Conservation (phyloP, 441 rosid genomes). For the Biscutella laevigata region DNA sequence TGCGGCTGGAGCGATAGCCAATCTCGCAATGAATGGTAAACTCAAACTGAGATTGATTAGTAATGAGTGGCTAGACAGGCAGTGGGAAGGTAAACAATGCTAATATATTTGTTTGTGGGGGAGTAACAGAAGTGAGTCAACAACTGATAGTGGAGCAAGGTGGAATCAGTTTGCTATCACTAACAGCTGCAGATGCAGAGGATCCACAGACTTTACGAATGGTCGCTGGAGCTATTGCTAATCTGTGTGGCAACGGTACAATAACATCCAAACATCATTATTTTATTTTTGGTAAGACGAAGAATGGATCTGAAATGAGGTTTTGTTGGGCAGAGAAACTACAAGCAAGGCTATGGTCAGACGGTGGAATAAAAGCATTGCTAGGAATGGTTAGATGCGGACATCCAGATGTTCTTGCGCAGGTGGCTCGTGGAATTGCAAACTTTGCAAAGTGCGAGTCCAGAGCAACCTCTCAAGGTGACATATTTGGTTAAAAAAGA, state of each 20-base stretch:
- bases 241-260: conserved; percentile 94
- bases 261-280: background rate
- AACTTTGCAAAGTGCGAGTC: conserved; percentile 99
- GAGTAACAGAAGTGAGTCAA: conserved; percentile 77
- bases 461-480: conserved; percentile 76
- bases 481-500: no score
- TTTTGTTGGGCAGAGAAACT: conserved; percentile 54
- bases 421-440: conserved; percentile 96
- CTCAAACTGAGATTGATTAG: background rate
- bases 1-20: conserved; percentile 98
- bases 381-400: conserved; percentile 97
- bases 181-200: conserved; percentile 83
- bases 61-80: background rate
- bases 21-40: conserved; percentile 97
- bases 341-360: conserved; percentile 69
- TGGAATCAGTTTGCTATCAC: conserved; percentile 72
- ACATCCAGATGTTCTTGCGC: conserved; percentile 95
- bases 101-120: conserved; percentile 20
- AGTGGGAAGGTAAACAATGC: no score
- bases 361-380: conserved; percentile 96
- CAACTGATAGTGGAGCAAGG: conserved; percentile 87
- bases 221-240: conserved; percentile 98
- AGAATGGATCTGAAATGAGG: background rate
- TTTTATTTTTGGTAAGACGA: no score
- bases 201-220: conserved; percentile 94